These are phyloP conservation scores for Pontederia crassipes DNA, from an alignment of 176 grass and related monocot species.

Conservation along the genomic window DNA sequence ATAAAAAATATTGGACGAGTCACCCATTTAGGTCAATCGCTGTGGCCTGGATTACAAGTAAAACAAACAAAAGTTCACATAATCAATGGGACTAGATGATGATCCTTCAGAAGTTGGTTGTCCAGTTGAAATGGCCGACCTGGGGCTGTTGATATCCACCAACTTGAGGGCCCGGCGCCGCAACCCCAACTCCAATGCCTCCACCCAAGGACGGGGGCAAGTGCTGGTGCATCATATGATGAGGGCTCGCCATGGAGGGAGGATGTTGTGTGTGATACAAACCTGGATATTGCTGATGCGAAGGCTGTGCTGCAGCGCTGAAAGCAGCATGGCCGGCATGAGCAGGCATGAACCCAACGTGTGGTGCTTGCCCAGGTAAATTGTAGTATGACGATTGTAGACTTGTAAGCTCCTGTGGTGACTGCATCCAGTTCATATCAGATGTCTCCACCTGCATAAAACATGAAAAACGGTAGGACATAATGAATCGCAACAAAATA, in stretches of 20 bases:
- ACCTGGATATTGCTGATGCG: slow-evolving; percentile 50
- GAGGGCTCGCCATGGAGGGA: slow-evolving; percentile 49
- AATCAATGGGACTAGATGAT: no score
- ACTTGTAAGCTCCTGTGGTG: slow-evolving; percentile 36
- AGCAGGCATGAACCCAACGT: slow-evolving; percentile 47
- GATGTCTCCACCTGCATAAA: slow-evolving; percentile 48
- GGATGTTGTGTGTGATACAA: slow-evolving; percentile 59
- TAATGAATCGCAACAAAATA: background rate
- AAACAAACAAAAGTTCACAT: no score
- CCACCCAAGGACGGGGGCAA: slow-evolving; percentile 45
- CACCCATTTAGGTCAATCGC: no score
- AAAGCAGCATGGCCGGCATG: slow-evolving; percentile 65
- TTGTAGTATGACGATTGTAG: slow-evolving; percentile 61
- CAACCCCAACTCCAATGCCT: slow-evolving; percentile 52
- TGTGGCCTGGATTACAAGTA: no score
- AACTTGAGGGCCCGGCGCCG: slow-evolving; percentile 50
- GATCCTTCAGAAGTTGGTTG: slow-evolving; percentile 42
- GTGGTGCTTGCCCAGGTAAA: slow-evolving; percentile 49
- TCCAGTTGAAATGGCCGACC: slow-evolving; percentile 70
- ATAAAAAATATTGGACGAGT: no score
- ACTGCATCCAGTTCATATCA: slow-evolving; percentile 68
- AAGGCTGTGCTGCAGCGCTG: slow-evolving; percentile 53
- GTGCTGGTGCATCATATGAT: slow-evolving; percentile 69
- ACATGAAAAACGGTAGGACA: background rate
- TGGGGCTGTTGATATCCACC: slow-evolving; percentile 63